A percentile compares a stretch with the other conserved stretches of the same genome.
Conservation (phyloP, 176 grass and related monocot genomes). For the Hyparrhenia diplandra region DNA sequence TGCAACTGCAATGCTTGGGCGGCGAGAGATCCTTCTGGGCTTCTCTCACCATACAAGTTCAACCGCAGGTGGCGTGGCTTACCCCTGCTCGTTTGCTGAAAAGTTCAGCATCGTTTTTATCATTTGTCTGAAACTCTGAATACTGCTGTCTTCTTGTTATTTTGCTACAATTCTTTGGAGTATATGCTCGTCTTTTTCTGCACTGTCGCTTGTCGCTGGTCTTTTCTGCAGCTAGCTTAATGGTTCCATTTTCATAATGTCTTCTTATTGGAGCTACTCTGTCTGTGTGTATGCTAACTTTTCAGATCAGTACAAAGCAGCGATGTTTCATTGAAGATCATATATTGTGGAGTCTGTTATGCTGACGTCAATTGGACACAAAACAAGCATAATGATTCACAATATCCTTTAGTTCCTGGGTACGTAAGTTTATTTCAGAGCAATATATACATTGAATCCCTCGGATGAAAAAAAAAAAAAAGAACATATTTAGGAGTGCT, state of each 20-base stretch:
- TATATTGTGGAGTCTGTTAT: slow-evolving; percentile 69
- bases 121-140: too few species aligned
- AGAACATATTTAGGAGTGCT: too few species aligned
- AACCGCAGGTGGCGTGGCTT: slow-evolving; percentile 38
- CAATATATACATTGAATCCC: too few species aligned
- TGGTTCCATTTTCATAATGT: neutral
- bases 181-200: too few species aligned
- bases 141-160: neutral
- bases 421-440: slow-evolving; percentile 25
- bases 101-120: neutral
- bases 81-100: neutral
- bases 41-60: slow-evolving; percentile 65
- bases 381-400: slow-evolving; percentile 40
- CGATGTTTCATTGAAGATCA: slow-evolving; percentile 72
- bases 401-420: slow-evolving; percentile 69
- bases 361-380: slow-evolving; percentile 66
- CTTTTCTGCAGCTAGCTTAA: neutral
- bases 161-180: neutral
- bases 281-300: neutral
- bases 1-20: slow-evolving; percentile 66
- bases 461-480: neutral
- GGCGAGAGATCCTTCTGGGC: slow-evolving; percentile 53
- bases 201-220: too few species aligned
- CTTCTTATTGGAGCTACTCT: neutral
- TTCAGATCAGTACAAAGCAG: slow-evolving; percentile 33